phyloP scores from a whole-genome alignment of 2,329 filamentous ascomycete species.

The Fusarium musae region DNA sequence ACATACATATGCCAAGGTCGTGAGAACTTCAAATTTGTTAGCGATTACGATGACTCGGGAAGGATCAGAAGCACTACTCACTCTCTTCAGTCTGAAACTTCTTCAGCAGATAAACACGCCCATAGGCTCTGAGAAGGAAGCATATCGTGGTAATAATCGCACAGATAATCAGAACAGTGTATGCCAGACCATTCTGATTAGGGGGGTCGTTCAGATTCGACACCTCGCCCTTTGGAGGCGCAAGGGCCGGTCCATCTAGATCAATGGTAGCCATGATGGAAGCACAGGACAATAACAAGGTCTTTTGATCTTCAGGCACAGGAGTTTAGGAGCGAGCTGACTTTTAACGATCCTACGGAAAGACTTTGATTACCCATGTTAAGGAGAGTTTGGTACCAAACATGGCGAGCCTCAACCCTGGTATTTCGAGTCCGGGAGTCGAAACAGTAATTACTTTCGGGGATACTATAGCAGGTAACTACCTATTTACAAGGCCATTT shows the following conservation, averaged over 20 bases:
- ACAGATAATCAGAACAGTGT: not conserved
- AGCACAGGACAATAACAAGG: not conserved
- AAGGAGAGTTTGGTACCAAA: not conserved
- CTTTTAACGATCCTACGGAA: not conserved
- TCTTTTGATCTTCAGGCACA: not conserved
- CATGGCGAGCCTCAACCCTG: not conserved
- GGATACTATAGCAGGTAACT: not conserved
- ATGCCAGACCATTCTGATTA: not conserved
- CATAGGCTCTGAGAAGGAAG: not conserved
- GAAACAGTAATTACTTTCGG: not conserved
- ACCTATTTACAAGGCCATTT: not conserved
- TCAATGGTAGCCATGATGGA: not conserved
- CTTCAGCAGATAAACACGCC: not conserved
- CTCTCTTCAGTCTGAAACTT: conserved; percentile 6
- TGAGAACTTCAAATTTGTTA: not conserved
- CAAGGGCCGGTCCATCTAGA: not conserved
- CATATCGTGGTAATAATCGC: not conserved
- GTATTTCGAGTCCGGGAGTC: not conserved
- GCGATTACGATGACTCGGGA: not conserved
- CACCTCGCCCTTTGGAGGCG: not conserved
- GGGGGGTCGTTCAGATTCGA: not conserved
- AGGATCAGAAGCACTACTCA: not conserved
- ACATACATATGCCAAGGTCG: conserved; percentile 1
- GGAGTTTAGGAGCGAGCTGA: not conserved
- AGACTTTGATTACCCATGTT: not conserved